phyloP scores from a whole-genome alignment of 2,329 filamentous ascomycete genomes.

The Incumbomyces lentus region DNA sequence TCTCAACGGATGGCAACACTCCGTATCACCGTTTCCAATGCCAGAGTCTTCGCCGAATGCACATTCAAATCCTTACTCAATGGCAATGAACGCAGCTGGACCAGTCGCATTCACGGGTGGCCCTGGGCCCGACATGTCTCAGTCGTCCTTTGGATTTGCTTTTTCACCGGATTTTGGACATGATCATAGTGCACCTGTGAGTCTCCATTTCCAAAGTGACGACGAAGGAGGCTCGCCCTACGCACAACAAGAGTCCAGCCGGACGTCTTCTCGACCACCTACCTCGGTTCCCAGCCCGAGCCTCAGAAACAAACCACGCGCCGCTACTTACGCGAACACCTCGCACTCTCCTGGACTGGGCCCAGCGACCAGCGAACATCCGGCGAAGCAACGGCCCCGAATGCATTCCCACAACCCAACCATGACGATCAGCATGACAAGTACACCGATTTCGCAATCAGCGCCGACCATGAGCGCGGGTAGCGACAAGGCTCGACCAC shows the following conservation, averaged over 20 bases:
- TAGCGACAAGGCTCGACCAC: neutral
- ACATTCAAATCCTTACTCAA: slow-evolving; percentile 11
- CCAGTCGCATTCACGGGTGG: slow-evolving; percentile 15
- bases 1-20: slow-evolving; percentile 12
- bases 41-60: slow-evolving; percentile 14
- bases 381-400: slow-evolving; percentile 2
- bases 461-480: neutral
- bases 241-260: slow-evolving; percentile 12
- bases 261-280: slow-evolving; percentile 19
- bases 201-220: slow-evolving; percentile 21
- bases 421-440: neutral
- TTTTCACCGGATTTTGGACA: slow-evolving; percentile 17
- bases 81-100: slow-evolving; percentile 15
- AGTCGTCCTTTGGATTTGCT: slow-evolving; percentile 14
- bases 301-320: slow-evolving; percentile 18
- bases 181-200: slow-evolving; percentile 14
- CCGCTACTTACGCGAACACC: slow-evolving; percentile 6
- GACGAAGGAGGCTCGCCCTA: slow-evolving; percentile 19
- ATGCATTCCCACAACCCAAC: neutral
- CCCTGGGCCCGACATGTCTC: slow-evolving; percentile 16
- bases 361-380: neutral
- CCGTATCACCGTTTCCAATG: slow-evolving; percentile 8
- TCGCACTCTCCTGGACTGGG: neutral
- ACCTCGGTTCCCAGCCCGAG: slow-evolving; percentile 21
- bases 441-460: neutral